A percentile compares a stretch with the other conserved stretches of the same genome.
Conservation (phyloP, 345 rosid genomes). For the Arabidopsis suecica region DNA sequence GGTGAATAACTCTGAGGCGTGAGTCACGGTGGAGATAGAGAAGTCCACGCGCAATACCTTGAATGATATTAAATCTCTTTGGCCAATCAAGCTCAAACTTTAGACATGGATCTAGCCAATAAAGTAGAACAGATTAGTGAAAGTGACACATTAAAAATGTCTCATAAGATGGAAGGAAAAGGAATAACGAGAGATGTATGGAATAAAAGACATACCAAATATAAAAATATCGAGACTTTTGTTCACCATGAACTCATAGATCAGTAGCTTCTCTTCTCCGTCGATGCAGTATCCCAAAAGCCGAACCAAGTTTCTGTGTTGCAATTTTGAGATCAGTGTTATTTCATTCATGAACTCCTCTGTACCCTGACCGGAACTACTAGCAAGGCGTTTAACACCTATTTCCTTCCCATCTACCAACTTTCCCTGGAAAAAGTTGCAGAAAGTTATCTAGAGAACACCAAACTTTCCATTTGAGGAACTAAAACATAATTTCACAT, state of each 20-base stretch:
- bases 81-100: conserved; percentile 40
- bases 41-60: conserved; percentile 46
- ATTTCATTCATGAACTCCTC: conserved; percentile 57
- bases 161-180: neutral
- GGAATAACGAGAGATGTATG: neutral
- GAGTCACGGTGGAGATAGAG: conserved; percentile 46
- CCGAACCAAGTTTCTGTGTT: conserved; percentile 71
- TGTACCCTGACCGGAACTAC: conserved; percentile 55
- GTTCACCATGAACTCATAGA: conserved; percentile 69
- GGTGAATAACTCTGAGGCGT: conserved; percentile 43
- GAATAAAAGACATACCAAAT: conserved; percentile 48
- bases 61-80: conserved; percentile 39
- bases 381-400: conserved; percentile 59
- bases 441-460: neutral
- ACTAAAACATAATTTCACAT: neutral
- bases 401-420: conserved; percentile 53
- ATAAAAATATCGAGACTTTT: conserved; percentile 59
- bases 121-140: neutral
- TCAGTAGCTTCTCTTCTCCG: conserved; percentile 54
- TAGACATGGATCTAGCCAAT: conserved; percentile 35
- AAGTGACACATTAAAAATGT: neutral
- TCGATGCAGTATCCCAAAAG: conserved; percentile 66
- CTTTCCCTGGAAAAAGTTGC: conserved; percentile 44
- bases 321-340: conserved; percentile 58
- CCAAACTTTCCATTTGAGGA: neutral